Percentiles rank a stretch among this genome's conserved stretches.
phyloP scores from a whole-genome alignment of 78 protist species.

The Mastigamoeba balamuthi region DNA sequence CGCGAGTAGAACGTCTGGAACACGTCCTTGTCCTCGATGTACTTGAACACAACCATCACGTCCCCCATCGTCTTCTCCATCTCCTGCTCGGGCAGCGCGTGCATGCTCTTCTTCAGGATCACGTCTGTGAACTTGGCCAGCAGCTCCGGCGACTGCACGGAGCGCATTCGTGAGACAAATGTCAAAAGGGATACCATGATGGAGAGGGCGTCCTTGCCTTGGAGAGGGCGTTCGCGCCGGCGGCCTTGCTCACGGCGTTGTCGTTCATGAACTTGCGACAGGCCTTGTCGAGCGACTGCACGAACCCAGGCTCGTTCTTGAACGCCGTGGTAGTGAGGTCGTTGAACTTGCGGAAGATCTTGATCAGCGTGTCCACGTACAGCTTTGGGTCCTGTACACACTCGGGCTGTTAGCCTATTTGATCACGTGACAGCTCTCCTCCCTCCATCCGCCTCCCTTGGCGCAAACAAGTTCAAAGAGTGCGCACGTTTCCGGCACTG shows the following conservation, averaged over 20 bases:
- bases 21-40: constrained; percentile 78
- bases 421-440: too few relatives aligned
- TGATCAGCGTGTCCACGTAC: constrained; percentile 51
- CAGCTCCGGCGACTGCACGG: too few relatives aligned
- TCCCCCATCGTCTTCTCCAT: constrained; percentile 46
- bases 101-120: constrained; percentile 55
- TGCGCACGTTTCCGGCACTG: constrained; percentile 7
- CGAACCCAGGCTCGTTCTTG: constrained; percentile 49
- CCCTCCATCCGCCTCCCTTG: not conserved
- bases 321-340: constrained; percentile 49
- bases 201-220: constrained; percentile 45
- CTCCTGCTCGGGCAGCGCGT: constrained; percentile 35
- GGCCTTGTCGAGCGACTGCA: constrained; percentile 48
- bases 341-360: constrained; percentile 52
- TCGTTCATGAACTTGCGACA: constrained; percentile 62
- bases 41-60: constrained; percentile 62
- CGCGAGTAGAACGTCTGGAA: constrained; percentile 71
- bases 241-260: constrained; percentile 52
- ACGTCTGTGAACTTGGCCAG: constrained; percentile 49
- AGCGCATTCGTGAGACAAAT: too few relatives aligned
- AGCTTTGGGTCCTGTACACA: constrained; percentile 31
- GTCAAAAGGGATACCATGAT: too few relatives aligned
- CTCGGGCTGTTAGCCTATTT: not conserved
- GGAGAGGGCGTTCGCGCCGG: too few relatives aligned
- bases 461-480: not conserved